A percentile compares a stretch with the other conserved stretches of the same genome.
phyloP scores from a whole-genome alignment of 2,329 filamentous ascomycete species.

The Tricladium varicosporioides region DNA sequence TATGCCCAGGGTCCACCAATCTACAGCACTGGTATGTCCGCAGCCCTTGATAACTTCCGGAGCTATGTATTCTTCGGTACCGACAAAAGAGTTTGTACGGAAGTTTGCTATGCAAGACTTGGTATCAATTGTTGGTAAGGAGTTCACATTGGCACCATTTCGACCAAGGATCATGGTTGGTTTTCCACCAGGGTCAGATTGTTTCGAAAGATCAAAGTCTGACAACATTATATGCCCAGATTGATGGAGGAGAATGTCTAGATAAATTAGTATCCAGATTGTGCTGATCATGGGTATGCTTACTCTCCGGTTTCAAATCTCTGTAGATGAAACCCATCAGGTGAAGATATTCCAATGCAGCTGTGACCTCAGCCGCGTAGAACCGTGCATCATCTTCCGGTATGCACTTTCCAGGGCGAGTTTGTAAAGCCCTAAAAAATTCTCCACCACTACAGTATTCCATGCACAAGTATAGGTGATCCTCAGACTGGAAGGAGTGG shows the following conservation, averaged over 20 bases:
- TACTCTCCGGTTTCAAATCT: conserved; percentile 95
- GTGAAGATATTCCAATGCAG: conserved; percentile 93
- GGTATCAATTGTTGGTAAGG: conserved; percentile 94
- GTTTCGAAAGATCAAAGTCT: conserved; percentile 97
- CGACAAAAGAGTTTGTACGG: conserved; percentile 96
- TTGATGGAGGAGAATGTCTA: conserved; percentile 95
- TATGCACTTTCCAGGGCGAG: conserved; percentile 94
- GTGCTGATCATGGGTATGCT: conserved; percentile 37
- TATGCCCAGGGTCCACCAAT: conserved; percentile 99
- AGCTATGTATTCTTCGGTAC: conserved; percentile 98
- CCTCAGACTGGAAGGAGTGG: conserved; percentile 98
- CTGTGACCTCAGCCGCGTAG: conserved; percentile 96
- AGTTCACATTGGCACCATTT: conserved; percentile 80
- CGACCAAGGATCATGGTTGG: conserved; percentile 93
- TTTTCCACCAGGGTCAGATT: conserved; percentile 92
- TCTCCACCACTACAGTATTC: conserved; percentile 99
- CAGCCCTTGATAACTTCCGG: conserved; percentile 99
- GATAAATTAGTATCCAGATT: conserved; percentile 36
- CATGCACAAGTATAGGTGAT: conserved; percentile 99
- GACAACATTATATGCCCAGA: conserved; percentile 99
- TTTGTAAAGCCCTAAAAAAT: conserved; percentile 96
- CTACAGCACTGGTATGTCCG: conserved; percentile 95
- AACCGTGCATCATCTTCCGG: conserved; percentile 95
- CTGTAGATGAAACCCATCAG: conserved; percentile 99
- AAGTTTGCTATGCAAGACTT: conserved; percentile 98